These are phyloP conservation scores for Nicotiana knightiana DNA, from an alignment of 257 asterid genomes.

Conservation along the genomic window DNA sequence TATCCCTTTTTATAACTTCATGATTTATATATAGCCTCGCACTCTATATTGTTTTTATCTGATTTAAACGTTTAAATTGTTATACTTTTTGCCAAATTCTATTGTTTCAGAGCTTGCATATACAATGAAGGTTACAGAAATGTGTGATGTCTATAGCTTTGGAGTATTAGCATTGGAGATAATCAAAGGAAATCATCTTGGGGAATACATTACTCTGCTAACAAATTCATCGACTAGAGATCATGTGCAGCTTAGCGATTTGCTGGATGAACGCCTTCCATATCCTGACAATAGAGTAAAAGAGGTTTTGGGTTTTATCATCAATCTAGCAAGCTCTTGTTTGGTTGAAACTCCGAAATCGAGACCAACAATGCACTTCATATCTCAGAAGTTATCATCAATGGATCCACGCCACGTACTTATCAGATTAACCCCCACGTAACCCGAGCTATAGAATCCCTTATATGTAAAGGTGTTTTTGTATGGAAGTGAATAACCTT, in stretches of 20 bases:
- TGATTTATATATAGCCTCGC: too few relatives aligned
- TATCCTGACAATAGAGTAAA: not conserved
- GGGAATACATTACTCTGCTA: not conserved
- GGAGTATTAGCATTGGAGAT: conserved; percentile 8
- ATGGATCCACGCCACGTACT: not conserved
- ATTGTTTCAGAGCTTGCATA: not conserved
- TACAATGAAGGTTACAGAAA: not conserved
- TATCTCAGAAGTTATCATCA: not conserved
- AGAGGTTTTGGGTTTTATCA: not conserved
- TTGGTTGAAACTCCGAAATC: not conserved
- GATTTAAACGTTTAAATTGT: not conserved
- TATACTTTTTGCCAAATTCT: not conserved
- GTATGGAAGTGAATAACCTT: not conserved
- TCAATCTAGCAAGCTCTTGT: not conserved
- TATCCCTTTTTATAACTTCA: not conserved
- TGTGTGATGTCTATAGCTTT: conserved; percentile 6
- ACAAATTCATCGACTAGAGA: not conserved
- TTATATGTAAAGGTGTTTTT: not conserved
- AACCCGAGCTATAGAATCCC: not conserved
- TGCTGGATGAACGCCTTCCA: not conserved
- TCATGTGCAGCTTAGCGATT: not conserved
- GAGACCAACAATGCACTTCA: not conserved
- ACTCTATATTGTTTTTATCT: not conserved
- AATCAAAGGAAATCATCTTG: conserved; percentile 2
- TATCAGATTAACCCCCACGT: not conserved